These are phyloP conservation scores for Onygenales sp. DNA, from an alignment of 2,329 filamentous ascomycete species.

Conservation along the genomic window DNA sequence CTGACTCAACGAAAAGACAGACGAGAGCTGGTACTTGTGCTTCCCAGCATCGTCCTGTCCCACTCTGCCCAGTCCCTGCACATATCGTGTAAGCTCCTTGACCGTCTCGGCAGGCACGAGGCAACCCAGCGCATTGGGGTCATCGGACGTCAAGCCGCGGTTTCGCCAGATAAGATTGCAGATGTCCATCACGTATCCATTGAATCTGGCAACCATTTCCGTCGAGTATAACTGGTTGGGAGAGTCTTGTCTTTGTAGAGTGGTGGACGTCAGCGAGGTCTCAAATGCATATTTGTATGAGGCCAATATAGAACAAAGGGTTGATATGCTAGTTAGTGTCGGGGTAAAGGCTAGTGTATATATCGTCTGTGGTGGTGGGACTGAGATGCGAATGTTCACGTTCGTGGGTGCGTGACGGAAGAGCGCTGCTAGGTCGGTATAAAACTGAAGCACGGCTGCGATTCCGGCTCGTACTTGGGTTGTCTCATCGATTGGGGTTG, in stretches of 20 bases:
- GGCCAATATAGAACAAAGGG: slow-evolving; percentile 60
- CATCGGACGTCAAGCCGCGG: slow-evolving; percentile 56
- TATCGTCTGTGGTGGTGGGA: slow-evolving; percentile 58
- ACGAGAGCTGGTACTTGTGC: slow-evolving; percentile 26
- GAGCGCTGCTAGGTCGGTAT: slow-evolving; percentile 54
- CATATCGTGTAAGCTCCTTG: slow-evolving; percentile 31
- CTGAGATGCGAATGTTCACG: slow-evolving; percentile 52
- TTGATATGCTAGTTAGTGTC: slow-evolving; percentile 55
- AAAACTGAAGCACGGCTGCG: slow-evolving; percentile 54
- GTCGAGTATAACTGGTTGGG: slow-evolving; percentile 42
- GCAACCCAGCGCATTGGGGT: slow-evolving; percentile 51
- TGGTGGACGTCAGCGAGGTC: slow-evolving; percentile 39
- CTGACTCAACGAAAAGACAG: slow-evolving; percentile 40
- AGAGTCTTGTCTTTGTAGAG: slow-evolving; percentile 23
- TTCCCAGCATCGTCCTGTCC: slow-evolving; percentile 6
- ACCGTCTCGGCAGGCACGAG: slow-evolving; percentile 40
- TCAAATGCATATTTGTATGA: slow-evolving; percentile 68
- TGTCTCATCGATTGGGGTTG: slow-evolving; percentile 6
- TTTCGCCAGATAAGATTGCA: slow-evolving; percentile 76
- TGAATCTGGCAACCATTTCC: slow-evolving; percentile 60
- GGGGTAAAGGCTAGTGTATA: slow-evolving; percentile 62
- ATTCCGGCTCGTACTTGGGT: slow-evolving; percentile 26
- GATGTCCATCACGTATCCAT: slow-evolving; percentile 77
- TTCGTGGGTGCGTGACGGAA: slow-evolving; percentile 45
- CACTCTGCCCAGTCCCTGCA: slow-evolving; percentile 27